Evolutionary conservation across 768 basidiomycete species (phyloP), one percentile per base, ranked within the genome.

Genomic region (Postia placenta): DNA sequence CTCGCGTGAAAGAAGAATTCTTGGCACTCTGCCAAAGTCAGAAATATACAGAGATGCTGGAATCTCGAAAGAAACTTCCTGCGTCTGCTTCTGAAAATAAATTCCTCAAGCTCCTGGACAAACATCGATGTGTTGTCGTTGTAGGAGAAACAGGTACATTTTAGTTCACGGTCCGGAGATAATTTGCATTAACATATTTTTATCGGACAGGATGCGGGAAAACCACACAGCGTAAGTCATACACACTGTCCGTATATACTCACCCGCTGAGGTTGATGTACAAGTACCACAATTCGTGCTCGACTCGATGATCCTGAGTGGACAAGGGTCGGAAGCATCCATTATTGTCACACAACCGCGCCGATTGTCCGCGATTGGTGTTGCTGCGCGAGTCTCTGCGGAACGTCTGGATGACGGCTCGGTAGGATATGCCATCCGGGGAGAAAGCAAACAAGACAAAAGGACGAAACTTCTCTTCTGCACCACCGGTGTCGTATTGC

Each of bases 301-400:
- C 41, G 92, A 96, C 56, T 80, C 86, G 36, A 75, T 89, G 38
- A 93, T 95, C 42, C 54, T 69, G 6, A 70, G 75, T 0, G 70
- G 71, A 14, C 67, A 66, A 15, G 92, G 91, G 11, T 78, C 83
- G 2, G 68, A 71, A 22, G 82, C 82, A 9, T 85, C 78, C 2
- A 91, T 97, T 44, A 67, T 96, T 35, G 72, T 94, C 4, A 95
- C 94, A 1, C 94, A 97, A 57, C 94, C 94, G 15, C 80, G 93
- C 19, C 75, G 92, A 59, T 77, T 95, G 11, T 87, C 91, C 17
- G 94, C 93, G 1, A 80, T 94, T 42, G 89, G 90, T 1, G 88
- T 97, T 4, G 87, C 94, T 3, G 74, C 83, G 11, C 83, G 93
- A 42, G 93, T 96, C 26, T 87, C 91, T 15, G 69, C 83, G 24